Percentiles rank a stretch among this genome's conserved stretches.
Evolutionary conservation across 768 basidiomycete species (phyloP).

Genomic region (Cubamyces lactineus): DNA sequence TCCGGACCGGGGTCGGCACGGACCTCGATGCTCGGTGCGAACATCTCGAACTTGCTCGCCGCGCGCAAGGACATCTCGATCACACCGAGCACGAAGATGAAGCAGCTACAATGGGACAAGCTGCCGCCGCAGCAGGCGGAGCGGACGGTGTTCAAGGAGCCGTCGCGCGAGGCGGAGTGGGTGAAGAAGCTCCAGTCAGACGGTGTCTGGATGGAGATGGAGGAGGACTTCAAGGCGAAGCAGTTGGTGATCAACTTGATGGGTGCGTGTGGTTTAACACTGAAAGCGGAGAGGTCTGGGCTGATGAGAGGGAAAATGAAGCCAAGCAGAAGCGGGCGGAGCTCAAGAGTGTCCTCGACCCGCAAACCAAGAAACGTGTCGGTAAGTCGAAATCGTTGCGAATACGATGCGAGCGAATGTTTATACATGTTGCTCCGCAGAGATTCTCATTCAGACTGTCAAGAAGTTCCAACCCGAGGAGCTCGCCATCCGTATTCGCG

Average conservation of each 20-base stretch:
- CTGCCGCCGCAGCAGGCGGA: constrained; percentile 85
- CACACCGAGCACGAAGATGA: constrained; percentile 90
- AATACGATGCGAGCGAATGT: background rate
- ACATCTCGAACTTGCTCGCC: constrained; percentile 56
- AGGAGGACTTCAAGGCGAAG: constrained; percentile 97
- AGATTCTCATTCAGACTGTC: constrained; percentile 90
- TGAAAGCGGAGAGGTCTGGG: no score
- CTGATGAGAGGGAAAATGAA: constrained; percentile 31
- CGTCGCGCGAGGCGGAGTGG: constrained; percentile 77
- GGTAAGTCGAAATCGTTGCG: constrained; percentile 54
- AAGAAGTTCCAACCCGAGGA: constrained; percentile 85
- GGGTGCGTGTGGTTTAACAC: constrained; percentile 48
- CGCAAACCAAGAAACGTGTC: constrained; percentile 90
- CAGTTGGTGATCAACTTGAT: constrained; percentile 90
- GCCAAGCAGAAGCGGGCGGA: constrained; percentile 87
- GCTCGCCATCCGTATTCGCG: constrained; percentile 79
- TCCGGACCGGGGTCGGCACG: constrained; percentile 55
- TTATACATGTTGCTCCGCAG: constrained; percentile 41
- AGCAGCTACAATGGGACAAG: constrained; percentile 98
- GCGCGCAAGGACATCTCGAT: constrained; percentile 85
- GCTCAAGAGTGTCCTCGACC: constrained; percentile 87
- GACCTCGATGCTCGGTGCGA: constrained; percentile 61
- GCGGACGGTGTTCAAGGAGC: constrained; percentile 84
- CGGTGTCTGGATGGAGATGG: constrained; percentile 95
- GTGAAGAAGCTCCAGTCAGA: constrained; percentile 78